phyloP scores from a whole-genome alignment of 2,329 filamentous ascomycete species.

The Sporothrix brunneoviolacea region DNA sequence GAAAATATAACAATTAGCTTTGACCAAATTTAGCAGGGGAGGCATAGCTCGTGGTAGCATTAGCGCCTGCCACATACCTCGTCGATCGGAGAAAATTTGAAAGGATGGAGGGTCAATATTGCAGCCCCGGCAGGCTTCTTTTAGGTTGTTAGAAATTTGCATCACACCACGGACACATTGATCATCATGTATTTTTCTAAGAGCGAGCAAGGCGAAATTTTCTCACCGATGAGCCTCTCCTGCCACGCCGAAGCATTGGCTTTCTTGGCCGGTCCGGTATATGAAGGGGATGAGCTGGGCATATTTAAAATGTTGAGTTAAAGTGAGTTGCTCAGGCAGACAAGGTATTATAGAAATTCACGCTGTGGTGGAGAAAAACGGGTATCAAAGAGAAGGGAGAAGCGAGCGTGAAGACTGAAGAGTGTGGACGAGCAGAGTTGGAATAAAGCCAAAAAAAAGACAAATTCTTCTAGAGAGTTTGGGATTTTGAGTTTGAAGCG shows the following conservation, averaged over 20 bases:
- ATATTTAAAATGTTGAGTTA: background rate
- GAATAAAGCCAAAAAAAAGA: background rate
- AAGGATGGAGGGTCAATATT: slow-evolving; percentile 26
- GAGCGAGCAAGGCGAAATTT: no score
- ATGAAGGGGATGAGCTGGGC: slow-evolving; percentile 15
- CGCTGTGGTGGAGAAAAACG: no score
- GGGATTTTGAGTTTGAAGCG: no score
- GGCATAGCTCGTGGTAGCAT: background rate
- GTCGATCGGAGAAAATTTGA: slow-evolving; percentile 28
- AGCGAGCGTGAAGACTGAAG: no score
- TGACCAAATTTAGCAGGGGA: no score
- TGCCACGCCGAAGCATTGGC: slow-evolving; percentile 24
- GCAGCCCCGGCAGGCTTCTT: slow-evolving; percentile 27
- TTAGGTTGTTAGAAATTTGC: slow-evolving; percentile 1
- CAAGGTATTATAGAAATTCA: no score
- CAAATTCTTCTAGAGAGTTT: background rate
- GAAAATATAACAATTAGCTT: no score
- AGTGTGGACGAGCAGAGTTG: background rate
- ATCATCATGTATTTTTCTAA: no score
- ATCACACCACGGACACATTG: no score
- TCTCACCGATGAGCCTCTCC: slow-evolving; percentile 26
- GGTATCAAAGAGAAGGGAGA: background rate
- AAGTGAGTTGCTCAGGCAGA: no score
- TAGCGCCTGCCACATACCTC: slow-evolving; percentile 23
- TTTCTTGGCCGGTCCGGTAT: slow-evolving; percentile 6